Evolutionary conservation across 148 eudicot genomes (phyloP).

Genomic region (Bassia scoparia): DNA sequence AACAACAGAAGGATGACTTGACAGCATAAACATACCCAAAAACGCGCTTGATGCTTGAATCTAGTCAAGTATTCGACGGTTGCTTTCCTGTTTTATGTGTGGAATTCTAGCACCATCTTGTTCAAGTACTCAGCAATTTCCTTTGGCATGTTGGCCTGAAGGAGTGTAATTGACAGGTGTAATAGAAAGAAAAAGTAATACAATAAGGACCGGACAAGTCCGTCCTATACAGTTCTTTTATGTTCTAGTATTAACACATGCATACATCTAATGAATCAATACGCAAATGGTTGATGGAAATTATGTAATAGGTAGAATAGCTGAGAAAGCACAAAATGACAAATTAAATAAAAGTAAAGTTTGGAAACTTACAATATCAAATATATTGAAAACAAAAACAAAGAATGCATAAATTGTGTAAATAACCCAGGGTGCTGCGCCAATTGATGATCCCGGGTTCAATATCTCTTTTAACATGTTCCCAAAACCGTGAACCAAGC

Average conservation of each 20-base stretch:
- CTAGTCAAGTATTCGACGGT: constrained; percentile 77
- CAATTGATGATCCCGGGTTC: constrained; percentile 75
- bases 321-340: neutral
- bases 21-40: constrained; percentile 62
- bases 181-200: neutral
- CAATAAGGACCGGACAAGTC: neutral
- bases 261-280: neutral
- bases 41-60: constrained; percentile 98
- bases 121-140: constrained; percentile 94
- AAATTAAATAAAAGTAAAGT: neutral
- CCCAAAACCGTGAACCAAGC: constrained; percentile 74
- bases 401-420: constrained; percentile 88
- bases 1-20: constrained; percentile 4
- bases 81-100: constrained; percentile 86
- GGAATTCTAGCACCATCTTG: constrained; percentile 98
- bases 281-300: neutral
- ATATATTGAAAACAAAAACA: constrained; percentile 82
- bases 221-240: neutral
- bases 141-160: constrained; percentile 94
- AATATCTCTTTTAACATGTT: constrained; percentile 60
- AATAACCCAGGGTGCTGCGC: constrained; percentile 92
- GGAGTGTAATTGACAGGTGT: constrained; percentile 6
- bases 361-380: constrained; percentile 81
- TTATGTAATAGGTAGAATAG: neutral
- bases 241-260: neutral